These are phyloP conservation scores for Saccharomycopsis hybrid DNA, from an alignment of 1,139 yeast species.

Conservation along the genomic window DNA sequence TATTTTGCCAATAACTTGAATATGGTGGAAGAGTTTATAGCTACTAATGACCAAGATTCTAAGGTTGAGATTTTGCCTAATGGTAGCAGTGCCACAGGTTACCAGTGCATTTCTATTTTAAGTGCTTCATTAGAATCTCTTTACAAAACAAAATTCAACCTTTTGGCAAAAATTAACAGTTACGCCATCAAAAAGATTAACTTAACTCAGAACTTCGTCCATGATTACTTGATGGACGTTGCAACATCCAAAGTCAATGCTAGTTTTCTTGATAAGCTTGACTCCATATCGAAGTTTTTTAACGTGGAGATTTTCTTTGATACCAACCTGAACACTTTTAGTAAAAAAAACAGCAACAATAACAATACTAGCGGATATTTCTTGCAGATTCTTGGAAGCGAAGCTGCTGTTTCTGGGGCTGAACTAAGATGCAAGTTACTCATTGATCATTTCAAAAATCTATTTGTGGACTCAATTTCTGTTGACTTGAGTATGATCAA, in stretches of 20 bases:
- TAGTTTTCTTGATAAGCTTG: conserved; percentile 2
- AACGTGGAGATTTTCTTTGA: conserved; percentile 15
- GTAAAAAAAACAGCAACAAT: background rate
- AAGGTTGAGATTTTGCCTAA: no score
- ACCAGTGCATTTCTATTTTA: no score
- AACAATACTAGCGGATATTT: no score
- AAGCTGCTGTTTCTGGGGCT: conserved; percentile 48
- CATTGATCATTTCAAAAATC: conserved; percentile 45
- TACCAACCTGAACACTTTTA: background rate
- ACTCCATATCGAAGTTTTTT: conserved; percentile 12
- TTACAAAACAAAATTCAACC: background rate
- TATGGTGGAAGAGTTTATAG: no score
- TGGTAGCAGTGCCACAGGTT: no score
- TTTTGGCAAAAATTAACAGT: background rate
- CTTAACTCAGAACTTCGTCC: background rate
- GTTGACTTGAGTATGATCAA: conserved; percentile 61
- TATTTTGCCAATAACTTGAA: no score
- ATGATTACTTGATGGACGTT: conserved; percentile 1
- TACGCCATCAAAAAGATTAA: conserved; percentile 1
- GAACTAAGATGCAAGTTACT: conserved; percentile 51
- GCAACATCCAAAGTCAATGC: background rate
- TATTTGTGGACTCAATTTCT: conserved; percentile 46
- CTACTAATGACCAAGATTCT: no score
- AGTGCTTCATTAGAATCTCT: background rate
- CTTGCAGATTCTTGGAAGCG: conserved; percentile 35